Evolutionary conservation across 169 alveolate genomes (phyloP).

Genomic region (Plasmodium fragile): DNA sequence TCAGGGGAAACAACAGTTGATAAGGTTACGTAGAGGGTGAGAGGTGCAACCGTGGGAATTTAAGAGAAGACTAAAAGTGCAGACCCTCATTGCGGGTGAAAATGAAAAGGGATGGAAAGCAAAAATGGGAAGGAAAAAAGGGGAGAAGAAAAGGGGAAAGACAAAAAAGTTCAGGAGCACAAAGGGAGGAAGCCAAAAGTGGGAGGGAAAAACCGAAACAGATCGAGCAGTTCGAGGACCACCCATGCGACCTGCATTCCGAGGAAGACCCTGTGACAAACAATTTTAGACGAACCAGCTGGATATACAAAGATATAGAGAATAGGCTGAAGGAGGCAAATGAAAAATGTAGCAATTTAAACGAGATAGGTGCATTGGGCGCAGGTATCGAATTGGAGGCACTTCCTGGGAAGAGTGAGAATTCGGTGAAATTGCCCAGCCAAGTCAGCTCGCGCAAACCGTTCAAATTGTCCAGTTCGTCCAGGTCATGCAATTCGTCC

Average conservation of each 20-base stretch:
- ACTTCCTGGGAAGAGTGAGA: neutral
- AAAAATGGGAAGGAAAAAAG: neutral
- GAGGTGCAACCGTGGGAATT: neutral
- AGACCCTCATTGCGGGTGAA: neutral
- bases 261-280: neutral
- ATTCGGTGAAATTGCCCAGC: neutral
- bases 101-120: conserved; percentile 5
- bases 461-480: neutral
- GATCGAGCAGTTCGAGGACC: neutral
- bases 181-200: neutral
- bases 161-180: neutral
- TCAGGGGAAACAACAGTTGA: neutral
- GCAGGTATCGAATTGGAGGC: neutral
- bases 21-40: neutral
- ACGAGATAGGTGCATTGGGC: neutral
- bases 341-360: conserved; percentile 14
- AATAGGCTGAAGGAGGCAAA: conserved; percentile 21
- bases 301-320: conserved; percentile 4
- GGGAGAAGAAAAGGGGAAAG: neutral
- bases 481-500: neutral
- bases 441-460: neutral
- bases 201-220: neutral
- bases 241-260: neutral
- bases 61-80: neutral
- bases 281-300: neutral